Base-by-base conservation (phyloP, 108 stramenopile species). In the Stephanodiscus minutulus region DNA sequence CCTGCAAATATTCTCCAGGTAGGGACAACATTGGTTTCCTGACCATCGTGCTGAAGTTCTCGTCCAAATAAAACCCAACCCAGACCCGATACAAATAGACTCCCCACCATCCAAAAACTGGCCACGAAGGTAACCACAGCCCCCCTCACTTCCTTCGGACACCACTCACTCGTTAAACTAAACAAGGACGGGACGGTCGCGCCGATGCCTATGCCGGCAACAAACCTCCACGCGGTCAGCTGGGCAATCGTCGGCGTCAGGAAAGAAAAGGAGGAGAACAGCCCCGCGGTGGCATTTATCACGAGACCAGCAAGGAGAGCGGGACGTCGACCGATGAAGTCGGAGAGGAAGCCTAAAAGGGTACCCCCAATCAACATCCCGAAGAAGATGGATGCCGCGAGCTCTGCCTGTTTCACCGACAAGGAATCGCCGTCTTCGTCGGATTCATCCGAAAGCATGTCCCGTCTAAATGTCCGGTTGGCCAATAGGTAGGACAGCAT, bases 21-120 rank as follows among this genome's bases (percentile, higher is more conserved):
- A 12, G 59, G 29, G 6, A 22, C 29, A 22, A 11, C 39, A 21
- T 29, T 39, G 8, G 49, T 17, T 25, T 55, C 61, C 1, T 39
- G 17, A 77, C 60, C 17, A 35, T 43, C 28, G 0, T 43, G 20
- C 5, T 29, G 43, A 20, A 12, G 21, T 11, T 67, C 41, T 22
- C 57, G 39, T 37, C 17, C 68, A 50, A 93, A 86, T n/a, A 87
- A 54, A 28, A 76, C 54, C 83, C 88, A 82, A 2, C 84, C 92
- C 36, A 81, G 15, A 5, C 83, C 37, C 11, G 92, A 88, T 24
- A 93, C 90, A 77, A 76, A 89, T 47, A 93, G 79, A 70, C 84
- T 87, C 3, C 89, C 92, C 9, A 93, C 87, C 92, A 91, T 91
- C 92, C 92, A 93, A 80, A 93, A 93, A 46, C 81, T 81, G 0